Percentiles rank a stretch among this genome's conserved stretches.
phyloP scores from a whole-genome alignment of 2,329 filamentous ascomycete species.

The Colletotrichum tabaci region DNA sequence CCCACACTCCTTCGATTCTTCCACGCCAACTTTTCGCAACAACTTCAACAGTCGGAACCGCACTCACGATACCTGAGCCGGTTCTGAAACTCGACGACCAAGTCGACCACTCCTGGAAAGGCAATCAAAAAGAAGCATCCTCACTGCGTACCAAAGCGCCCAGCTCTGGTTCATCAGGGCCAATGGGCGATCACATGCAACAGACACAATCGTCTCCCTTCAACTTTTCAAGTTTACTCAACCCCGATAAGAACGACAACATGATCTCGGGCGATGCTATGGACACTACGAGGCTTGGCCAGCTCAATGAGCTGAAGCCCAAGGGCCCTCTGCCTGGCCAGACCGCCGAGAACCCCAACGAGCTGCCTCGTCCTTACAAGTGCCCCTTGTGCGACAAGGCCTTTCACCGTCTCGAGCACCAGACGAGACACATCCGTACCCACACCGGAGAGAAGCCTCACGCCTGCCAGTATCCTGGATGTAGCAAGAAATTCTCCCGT shows the following conservation, averaged over 20 bases:
- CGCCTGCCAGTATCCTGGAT: slow-evolving; percentile 93
- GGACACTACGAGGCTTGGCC: slow-evolving; percentile 38
- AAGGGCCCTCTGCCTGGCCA: slow-evolving; percentile 76
- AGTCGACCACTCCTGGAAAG: slow-evolving; percentile 17
- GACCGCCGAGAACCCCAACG: slow-evolving; percentile 70
- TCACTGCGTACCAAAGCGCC: slow-evolving; percentile 9
- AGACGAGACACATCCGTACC: slow-evolving; percentile 91
- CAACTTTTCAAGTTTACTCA: slow-evolving; percentile 83
- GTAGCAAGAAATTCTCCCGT: slow-evolving; percentile 96
- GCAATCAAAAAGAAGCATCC: slow-evolving; percentile 2
- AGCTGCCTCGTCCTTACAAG: slow-evolving; percentile 97
- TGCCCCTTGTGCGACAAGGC: slow-evolving; percentile 98
- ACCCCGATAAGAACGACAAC: slow-evolving; percentile 59
- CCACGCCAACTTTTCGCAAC: not conserved
- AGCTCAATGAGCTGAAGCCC: slow-evolving; percentile 62
- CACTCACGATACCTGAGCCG: slow-evolving; percentile 14
- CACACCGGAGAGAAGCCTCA: slow-evolving; percentile 99
- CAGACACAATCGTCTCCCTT: slow-evolving; percentile 76
- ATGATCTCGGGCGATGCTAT: slow-evolving; percentile 38
- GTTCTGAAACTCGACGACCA: slow-evolving; percentile 10
- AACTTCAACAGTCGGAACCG: slow-evolving; percentile 10
- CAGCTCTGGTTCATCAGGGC: slow-evolving; percentile 37
- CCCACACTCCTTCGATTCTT: not conserved
- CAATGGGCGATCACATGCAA: slow-evolving; percentile 77
- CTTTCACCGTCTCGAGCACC: slow-evolving; percentile 97